These are phyloP conservation scores for Kitagawia praeruptora DNA, from an alignment of 129 eudicot species.

Conservation along the genomic window DNA sequence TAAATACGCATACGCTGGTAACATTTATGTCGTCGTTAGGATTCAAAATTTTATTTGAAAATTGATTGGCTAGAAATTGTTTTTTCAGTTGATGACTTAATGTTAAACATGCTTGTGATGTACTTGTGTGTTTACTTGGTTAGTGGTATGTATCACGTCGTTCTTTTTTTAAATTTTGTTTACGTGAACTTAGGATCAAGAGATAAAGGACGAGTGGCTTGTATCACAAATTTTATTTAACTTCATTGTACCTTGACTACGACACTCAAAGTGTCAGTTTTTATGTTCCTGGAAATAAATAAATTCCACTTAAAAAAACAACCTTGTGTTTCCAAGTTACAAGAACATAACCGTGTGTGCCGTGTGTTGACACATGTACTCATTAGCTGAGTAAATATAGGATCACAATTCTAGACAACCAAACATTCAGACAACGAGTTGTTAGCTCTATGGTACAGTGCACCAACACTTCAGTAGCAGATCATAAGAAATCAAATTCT, in stretches of 20 bases:
- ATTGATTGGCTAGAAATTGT: too few relatives aligned
- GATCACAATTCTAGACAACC: background rate
- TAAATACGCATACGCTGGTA: too few relatives aligned
- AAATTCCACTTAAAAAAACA: background rate
- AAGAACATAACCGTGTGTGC: background rate
- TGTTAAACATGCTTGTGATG: background rate
- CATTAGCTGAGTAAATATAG: background rate
- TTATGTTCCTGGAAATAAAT: background rate
- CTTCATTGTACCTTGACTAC: background rate
- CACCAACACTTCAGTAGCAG: background rate
- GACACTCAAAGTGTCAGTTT: constrained; percentile 1
- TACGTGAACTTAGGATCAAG: constrained; percentile 1
- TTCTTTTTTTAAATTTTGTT: background rate
- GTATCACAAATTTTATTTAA: background rate
- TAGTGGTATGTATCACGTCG: background rate
- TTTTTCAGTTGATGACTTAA: too few relatives aligned
- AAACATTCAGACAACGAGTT: background rate
- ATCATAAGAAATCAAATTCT: too few relatives aligned
- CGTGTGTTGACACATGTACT: background rate
- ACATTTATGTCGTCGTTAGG: too few relatives aligned
- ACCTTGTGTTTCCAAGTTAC: background rate
- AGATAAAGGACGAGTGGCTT: background rate
- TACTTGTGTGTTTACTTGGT: background rate
- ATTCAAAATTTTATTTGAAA: too few relatives aligned
- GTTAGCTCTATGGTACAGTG: background rate